These are phyloP conservation scores for Penicillium parvum DNA, from an alignment of 495 filamentous ascomycete genomes.

Conservation along the genomic window DNA sequence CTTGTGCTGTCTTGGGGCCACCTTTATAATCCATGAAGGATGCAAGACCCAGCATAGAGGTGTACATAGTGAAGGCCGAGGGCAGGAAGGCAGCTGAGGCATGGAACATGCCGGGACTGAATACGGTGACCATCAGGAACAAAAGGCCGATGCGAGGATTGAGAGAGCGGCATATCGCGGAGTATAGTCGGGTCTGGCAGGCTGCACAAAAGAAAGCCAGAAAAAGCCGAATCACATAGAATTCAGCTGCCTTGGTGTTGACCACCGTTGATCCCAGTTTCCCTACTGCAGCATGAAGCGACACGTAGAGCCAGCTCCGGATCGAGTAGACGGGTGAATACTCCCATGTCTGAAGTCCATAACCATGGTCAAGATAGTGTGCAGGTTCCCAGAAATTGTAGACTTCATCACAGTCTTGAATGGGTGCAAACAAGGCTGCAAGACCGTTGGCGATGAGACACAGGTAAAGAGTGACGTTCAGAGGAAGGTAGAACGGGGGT, in stretches of 20 bases:
- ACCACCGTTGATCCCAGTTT: slow-evolving; percentile 61
- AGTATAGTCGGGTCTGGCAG: slow-evolving; percentile 76
- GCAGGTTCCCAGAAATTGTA: slow-evolving; percentile 99
- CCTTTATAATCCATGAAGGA: slow-evolving; percentile 83
- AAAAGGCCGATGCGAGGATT: slow-evolving; percentile 77
- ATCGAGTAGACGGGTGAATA: slow-evolving; percentile 96
- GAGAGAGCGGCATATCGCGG: slow-evolving; percentile 65
- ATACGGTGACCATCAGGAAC: slow-evolving; percentile 69
- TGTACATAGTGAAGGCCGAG: slow-evolving; percentile 96
- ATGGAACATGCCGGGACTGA: slow-evolving; percentile 90
- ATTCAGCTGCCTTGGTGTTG: slow-evolving; percentile 59
- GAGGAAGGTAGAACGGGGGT: slow-evolving; percentile 60
- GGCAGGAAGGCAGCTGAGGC: slow-evolving; percentile 83
- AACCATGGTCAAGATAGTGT: slow-evolving; percentile 89
- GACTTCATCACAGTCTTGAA: slow-evolving; percentile 98
- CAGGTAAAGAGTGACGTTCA: slow-evolving; percentile 71
- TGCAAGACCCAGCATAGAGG: slow-evolving; percentile 76
- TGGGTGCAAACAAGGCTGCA: slow-evolving; percentile 80
- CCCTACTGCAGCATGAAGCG: slow-evolving; percentile 71
- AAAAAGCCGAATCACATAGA: slow-evolving; percentile 76
- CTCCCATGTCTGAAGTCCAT: slow-evolving; percentile 97
- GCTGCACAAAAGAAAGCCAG: slow-evolving; percentile 73
- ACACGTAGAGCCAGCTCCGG: slow-evolving; percentile 91
- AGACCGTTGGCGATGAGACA: slow-evolving; percentile 68
- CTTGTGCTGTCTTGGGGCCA: slow-evolving; percentile 69